Evolutionary conservation across 2,329 filamentous ascomycete species (phyloP), one percentile per base, ranked within the genome.

Genomic region (Sporothrix pallida): DNA sequence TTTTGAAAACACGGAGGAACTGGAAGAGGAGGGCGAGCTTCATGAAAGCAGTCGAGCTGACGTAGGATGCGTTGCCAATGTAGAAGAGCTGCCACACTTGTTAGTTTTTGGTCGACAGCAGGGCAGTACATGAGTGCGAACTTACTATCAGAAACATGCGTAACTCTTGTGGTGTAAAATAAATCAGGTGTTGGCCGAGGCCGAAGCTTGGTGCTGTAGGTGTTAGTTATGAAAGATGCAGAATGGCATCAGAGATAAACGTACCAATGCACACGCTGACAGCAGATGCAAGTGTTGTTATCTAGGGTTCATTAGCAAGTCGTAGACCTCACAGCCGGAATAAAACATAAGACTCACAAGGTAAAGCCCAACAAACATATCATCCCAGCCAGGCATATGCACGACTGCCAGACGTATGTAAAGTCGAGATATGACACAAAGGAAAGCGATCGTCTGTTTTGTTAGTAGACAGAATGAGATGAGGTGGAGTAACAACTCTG

Each of bases 1-100:
- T 60, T 20, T 63, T 26, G n/a, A 78, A 77, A 48, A 79, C 71
- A 17, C 77, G 78, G 5, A 78, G 76, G 44, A 77, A 79, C n/a
- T 79, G 78, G 68, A 77, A 77, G 17, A 79, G 76, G 4, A 78
- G 71, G 10, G 76, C 75, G 8, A 78, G 73, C 50, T 78, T 79
- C 70, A 79, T 77, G 42, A 77, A 74, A 20, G 77, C 73, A 12
- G 76, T 75, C 37, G 77, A 73, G 67, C 74, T 76, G 48, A 75
- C 75, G 73, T 80, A 80, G 0, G 75, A 75, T 7, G 77, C 69
- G 70, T 77, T 78, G 6, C 75, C 77, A 15, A 77, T 75, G 62
- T 79, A 79, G 44, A 79, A 78, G 0, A 77, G 74, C 31, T 77
- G 26, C 17, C 8, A n/a, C 23, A 8, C 4, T 26, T 17, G 26